Evolutionary conservation across 1,284 basidiomycete genomes (phyloP).

Genomic region (Heterobasidion irregulare): DNA sequence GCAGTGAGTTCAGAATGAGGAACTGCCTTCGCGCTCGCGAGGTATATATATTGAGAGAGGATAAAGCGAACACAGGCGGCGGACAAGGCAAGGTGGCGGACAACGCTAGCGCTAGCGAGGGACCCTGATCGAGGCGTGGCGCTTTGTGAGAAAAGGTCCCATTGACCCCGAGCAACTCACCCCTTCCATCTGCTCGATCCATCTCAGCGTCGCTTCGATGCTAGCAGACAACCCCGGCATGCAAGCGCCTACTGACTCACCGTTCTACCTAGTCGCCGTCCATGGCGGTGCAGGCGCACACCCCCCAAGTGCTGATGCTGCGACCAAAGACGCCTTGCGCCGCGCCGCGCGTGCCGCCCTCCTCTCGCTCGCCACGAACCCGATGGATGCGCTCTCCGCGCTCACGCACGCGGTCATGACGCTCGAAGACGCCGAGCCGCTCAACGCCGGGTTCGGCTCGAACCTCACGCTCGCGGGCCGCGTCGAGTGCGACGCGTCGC

Average conservation of each 20-base stretch:
- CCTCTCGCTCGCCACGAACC: not conserved
- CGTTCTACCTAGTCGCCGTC: slow-evolving; percentile 10
- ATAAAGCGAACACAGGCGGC: too few relatives aligned
- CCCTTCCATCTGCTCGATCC: too few relatives aligned
- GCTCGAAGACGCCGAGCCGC: slow-evolving; percentile 9
- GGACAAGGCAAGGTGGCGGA: too few relatives aligned
- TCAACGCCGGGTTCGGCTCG: slow-evolving; percentile 50
- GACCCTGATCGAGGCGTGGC: too few relatives aligned
- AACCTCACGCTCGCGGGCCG: slow-evolving; percentile 61
- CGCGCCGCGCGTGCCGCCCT: not conserved
- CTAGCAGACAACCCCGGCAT: not conserved
- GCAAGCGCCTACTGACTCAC: not conserved
- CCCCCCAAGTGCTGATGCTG: slow-evolving; percentile 2
- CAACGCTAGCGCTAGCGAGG: too few relatives aligned
- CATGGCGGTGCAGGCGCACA: slow-evolving; percentile 14
- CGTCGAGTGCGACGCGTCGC: slow-evolving; percentile 72
- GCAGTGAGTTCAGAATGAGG: too few relatives aligned
- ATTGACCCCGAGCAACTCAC: too few relatives aligned
- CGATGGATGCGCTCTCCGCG: slow-evolving; percentile 5
- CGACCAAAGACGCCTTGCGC: slow-evolving; percentile 7
- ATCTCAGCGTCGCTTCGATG: not conserved
- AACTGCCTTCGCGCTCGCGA: too few relatives aligned
- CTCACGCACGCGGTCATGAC: slow-evolving; percentile 2
- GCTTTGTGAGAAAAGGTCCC: too few relatives aligned
- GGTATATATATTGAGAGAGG: too few relatives aligned